phyloP scores from a whole-genome alignment of 345 rosid species.

The Carallia pectinifolia region DNA sequence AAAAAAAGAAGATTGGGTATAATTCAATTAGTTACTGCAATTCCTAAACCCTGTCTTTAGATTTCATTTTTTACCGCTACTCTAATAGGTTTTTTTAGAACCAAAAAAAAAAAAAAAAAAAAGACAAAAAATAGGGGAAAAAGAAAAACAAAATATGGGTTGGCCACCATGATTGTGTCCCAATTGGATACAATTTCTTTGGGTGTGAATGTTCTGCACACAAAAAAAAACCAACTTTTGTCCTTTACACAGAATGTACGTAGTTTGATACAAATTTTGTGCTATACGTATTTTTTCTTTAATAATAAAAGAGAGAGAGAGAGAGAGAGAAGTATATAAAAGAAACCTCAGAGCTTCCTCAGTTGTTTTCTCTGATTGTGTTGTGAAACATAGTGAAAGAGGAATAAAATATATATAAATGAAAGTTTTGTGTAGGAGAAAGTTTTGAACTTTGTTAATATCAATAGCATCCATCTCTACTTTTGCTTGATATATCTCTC shows the following conservation, averaged over 20 bases:
- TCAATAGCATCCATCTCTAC: conserved; percentile 2
- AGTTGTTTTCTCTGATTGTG: conserved; percentile 36
- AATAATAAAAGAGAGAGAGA: conserved; percentile 25
- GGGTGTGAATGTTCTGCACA: conserved; percentile 6
- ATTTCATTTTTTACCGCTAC: too few species aligned
- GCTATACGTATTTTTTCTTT: conserved; percentile 22
- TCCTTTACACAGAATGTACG: conserved; percentile 21
- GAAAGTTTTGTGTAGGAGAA: conserved; percentile 4
- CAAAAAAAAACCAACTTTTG: not conserved
- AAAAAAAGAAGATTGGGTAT: too few species aligned
- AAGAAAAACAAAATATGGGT: too few species aligned
- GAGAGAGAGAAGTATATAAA: conserved; percentile 20
- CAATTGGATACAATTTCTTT: not conserved
- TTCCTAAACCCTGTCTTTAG: too few species aligned
- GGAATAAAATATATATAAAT: conserved; percentile 1
- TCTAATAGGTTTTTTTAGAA: too few species aligned
- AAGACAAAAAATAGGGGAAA: too few species aligned
- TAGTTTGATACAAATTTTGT: conserved; percentile 13
- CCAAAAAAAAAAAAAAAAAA: too few species aligned
- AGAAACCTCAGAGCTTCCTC: conserved; percentile 30
- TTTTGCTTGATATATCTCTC: conserved; percentile 24
- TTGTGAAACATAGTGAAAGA: conserved; percentile 28
- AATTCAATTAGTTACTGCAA: too few species aligned
- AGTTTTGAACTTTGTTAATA: conserved; percentile 11
- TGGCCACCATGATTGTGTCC: not conserved